Conservation (phyloP, 148 eudicot species). For the Camellia lanceoleosa region DNA sequence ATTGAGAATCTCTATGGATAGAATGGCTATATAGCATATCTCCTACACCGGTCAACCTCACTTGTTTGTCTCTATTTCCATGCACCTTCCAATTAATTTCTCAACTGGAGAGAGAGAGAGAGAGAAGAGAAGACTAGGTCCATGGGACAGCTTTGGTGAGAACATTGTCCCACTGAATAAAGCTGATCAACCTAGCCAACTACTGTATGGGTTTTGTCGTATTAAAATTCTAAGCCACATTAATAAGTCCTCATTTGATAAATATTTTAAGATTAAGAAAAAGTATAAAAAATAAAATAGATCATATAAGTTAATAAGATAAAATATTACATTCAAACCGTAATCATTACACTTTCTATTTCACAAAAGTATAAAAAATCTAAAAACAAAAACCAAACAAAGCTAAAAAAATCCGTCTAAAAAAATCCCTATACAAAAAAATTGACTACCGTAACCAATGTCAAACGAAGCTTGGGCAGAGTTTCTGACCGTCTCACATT, state of each 20-base stretch:
- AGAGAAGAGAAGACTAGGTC: not conserved
- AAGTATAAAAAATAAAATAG: no score
- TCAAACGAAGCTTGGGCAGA: no score
- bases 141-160: not conserved
- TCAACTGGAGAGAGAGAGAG: not conserved
- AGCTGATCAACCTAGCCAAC: not conserved
- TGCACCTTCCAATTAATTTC: not conserved
- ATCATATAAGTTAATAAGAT: no score
- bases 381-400: no score
- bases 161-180: not conserved
- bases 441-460: no score
- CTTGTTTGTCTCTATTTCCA: not conserved
- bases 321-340: no score
- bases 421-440: no score
- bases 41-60: not conserved
- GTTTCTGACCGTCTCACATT: no score
- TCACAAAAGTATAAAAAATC: no score
- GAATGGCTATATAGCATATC: not conserved
- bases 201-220: not conserved
- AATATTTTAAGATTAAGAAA: no score
- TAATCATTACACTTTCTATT: no score
- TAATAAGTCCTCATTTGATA: not conserved
- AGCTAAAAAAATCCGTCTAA: no score
- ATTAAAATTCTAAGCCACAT: not conserved
- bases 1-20: not conserved